phyloP scores from a whole-genome alignment of 345 rosid genomes.

The Corchorus capsularis region DNA sequence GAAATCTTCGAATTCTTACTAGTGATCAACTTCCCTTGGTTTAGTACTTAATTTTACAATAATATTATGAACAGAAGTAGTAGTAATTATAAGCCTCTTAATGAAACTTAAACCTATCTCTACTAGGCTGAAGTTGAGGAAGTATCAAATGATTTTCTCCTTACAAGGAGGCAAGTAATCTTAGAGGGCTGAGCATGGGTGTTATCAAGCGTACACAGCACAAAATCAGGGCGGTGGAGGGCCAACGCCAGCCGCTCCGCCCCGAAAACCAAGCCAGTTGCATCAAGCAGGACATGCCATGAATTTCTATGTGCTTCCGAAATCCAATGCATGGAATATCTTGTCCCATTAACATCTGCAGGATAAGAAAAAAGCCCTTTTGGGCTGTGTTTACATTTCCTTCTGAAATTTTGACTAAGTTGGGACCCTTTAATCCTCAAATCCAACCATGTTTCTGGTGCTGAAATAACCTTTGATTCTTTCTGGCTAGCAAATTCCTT shows the following conservation, averaged over 20 bases:
- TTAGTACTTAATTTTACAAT: too few relatives aligned
- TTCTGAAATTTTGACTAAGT: slow-evolving; percentile 70
- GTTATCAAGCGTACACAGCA: slow-evolving; percentile 55
- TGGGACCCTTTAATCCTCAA: slow-evolving; percentile 79
- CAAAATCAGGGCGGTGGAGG: slow-evolving; percentile 68
- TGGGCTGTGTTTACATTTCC: slow-evolving; percentile 64
- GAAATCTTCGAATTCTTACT: too few relatives aligned
- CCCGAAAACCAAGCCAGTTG: slow-evolving; percentile 49
- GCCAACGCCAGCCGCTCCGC: slow-evolving; percentile 55
- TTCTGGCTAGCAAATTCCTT: slow-evolving; percentile 63
- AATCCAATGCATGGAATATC: slow-evolving; percentile 69
- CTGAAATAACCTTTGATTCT: slow-evolving; percentile 63
- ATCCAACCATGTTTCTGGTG: slow-evolving; percentile 73
- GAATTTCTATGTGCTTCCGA: slow-evolving; percentile 74
- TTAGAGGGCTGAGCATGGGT: slow-evolving; percentile 44
- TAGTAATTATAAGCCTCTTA: neutral
- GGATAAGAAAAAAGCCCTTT: slow-evolving; percentile 71
- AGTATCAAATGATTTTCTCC: slow-evolving; percentile 65
- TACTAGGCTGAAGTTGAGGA: slow-evolving; percentile 30
- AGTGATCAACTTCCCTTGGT: too few relatives aligned
- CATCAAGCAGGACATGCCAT: slow-evolving; percentile 74
- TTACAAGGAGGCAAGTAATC: slow-evolving; percentile 64
- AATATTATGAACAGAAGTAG: neutral
- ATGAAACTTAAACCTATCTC: neutral
- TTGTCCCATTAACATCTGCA: slow-evolving; percentile 55